Conservation (phyloP, 1,284 basidiomycete genomes). For the Cutaneotrichosporon cavernicola region DNA sequence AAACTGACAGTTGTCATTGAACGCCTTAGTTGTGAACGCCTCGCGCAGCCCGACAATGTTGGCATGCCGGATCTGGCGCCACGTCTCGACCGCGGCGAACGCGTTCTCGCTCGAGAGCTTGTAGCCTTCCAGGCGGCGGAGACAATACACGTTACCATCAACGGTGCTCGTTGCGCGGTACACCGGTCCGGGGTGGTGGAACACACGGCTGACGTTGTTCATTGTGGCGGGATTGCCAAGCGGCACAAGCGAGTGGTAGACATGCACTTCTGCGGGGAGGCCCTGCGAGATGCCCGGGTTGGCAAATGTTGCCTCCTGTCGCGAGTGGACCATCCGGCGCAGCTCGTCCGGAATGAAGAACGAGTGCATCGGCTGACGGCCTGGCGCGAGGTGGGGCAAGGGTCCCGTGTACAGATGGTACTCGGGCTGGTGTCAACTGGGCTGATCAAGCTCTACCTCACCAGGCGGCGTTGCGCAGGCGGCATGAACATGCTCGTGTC, state of each 20-base stretch:
- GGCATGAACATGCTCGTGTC: conserved; percentile 56
- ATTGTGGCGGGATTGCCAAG: conserved; percentile 52
- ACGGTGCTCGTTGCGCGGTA: conserved; percentile 77
- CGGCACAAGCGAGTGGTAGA: conserved; percentile 83
- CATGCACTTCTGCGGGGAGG: conserved; percentile 83
- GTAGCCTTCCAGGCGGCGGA: conserved; percentile 85
- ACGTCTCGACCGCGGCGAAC: conserved; percentile 79
- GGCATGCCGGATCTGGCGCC: conserved; percentile 84
- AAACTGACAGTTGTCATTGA: conserved; percentile 82
- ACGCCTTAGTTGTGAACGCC: conserved; percentile 92
- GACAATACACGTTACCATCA: conserved; percentile 75
- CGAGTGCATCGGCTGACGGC: conserved; percentile 55
- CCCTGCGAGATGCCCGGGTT: conserved; percentile 44
- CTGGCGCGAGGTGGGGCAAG: conserved; percentile 57
- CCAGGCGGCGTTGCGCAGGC: conserved; percentile 63
- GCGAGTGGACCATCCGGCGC: conserved; percentile 74
- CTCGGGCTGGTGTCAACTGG: conserved; percentile 63
- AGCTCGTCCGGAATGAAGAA: conserved; percentile 71
- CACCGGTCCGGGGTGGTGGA: conserved; percentile 64
- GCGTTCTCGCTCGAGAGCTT: conserved; percentile 77
- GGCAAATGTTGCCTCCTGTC: conserved; percentile 70
- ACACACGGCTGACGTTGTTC: conserved; percentile 71
- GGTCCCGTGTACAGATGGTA: conserved; percentile 83
- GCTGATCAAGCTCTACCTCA: conserved; percentile 49
- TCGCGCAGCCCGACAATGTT: conserved; percentile 81